Evolutionary conservation across 2,329 filamentous ascomycete genomes (phyloP), one percentile per base, ranked within the genome.

Genomic region (Pseudonectria buxi): DNA sequence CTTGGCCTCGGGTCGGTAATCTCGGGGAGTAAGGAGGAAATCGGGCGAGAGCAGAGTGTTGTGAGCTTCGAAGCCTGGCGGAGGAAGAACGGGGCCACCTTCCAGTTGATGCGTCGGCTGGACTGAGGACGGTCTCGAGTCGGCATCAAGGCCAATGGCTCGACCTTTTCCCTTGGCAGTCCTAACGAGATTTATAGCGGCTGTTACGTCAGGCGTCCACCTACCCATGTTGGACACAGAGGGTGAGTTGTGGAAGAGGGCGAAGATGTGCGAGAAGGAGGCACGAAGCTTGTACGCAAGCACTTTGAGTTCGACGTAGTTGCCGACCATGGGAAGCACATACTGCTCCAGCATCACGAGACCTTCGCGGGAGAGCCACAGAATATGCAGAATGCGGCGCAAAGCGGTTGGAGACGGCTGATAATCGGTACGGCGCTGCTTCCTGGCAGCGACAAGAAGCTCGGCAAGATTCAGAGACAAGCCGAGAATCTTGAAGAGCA

Each of bases 211-310:
- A 10, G 71, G 67, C 1, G 68, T 69, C 43, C 68, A 65, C 40
- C 74, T 65, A 14, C 72, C 72, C 53, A 77, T 71, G 25, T 72
- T 67, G 29, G 80, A 81, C 37, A 95, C 76, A 0, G 83, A 73
- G 1, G 90, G 90, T 35, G 86, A 79, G 62, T 95, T 95, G 66
- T 95, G 87, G 56, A 95, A 96, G 10, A 96, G 74, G 35, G 94
- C 92, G 59, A 95, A 95, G 47, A 98, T 87, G 64, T 98, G 90
- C 52, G 94, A 92, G 57, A 96, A 94, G 14, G 87, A 94, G 12
- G 92, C 92, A 41, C 87, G 81, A 11, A 98, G 73, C 62, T 96
- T 98, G 58, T 87, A 86, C 14, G 86, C 82, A 44, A 98, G 73
- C 29, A 96, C 89, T 54, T 88, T 89, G 38, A 95, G 78, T 59